Evolutionary conservation across 2,329 filamentous ascomycete genomes (phyloP).

Genomic region (Talaromyces islandicus): DNA sequence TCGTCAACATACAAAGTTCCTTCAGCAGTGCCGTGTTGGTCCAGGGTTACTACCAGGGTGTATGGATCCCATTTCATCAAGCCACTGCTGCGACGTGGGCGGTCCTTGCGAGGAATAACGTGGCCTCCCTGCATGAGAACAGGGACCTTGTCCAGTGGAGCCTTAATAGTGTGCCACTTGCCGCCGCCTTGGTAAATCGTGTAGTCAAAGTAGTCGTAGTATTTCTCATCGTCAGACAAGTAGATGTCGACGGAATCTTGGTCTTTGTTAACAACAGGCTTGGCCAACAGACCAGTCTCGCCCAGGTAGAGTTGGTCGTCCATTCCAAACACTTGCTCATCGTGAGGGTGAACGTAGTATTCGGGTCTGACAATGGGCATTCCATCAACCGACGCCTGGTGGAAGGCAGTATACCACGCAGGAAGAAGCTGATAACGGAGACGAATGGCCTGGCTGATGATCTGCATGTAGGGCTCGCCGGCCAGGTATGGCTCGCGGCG

Average conservation of each 20-base stretch:
- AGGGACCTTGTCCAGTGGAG: slow-evolving; percentile 80
- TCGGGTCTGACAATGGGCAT: slow-evolving; percentile 86
- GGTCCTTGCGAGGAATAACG: slow-evolving; percentile 83
- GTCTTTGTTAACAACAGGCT: slow-evolving; percentile 78
- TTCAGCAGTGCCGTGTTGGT: slow-evolving; percentile 63
- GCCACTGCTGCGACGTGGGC: slow-evolving; percentile 74
- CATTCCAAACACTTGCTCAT: slow-evolving; percentile 79
- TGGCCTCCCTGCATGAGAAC: slow-evolving; percentile 90
- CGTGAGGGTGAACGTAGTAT: slow-evolving; percentile 82
- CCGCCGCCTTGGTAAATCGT: slow-evolving; percentile 66
- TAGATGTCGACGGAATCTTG: slow-evolving; percentile 71
- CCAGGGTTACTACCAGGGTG: slow-evolving; percentile 74
- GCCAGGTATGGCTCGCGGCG: slow-evolving; percentile 88
- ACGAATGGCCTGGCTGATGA: slow-evolving; percentile 81
- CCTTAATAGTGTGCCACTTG: slow-evolving; percentile 62
- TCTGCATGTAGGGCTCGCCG: slow-evolving; percentile 75
- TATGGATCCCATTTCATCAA: slow-evolving; percentile 95
- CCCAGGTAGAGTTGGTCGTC: slow-evolving; percentile 94
- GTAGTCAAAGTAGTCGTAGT: slow-evolving; percentile 95
- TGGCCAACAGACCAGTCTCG: slow-evolving; percentile 80
- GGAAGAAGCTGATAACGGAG: slow-evolving; percentile 86
- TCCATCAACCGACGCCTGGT: slow-evolving; percentile 74
- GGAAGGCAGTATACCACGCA: slow-evolving; percentile 95
- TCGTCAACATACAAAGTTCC: slow-evolving; percentile 89
- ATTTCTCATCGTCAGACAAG: slow-evolving; percentile 79